These are phyloP conservation scores for Silene latifolia DNA, from an alignment of 148 eudicot genomes.

Conservation along the genomic window DNA sequence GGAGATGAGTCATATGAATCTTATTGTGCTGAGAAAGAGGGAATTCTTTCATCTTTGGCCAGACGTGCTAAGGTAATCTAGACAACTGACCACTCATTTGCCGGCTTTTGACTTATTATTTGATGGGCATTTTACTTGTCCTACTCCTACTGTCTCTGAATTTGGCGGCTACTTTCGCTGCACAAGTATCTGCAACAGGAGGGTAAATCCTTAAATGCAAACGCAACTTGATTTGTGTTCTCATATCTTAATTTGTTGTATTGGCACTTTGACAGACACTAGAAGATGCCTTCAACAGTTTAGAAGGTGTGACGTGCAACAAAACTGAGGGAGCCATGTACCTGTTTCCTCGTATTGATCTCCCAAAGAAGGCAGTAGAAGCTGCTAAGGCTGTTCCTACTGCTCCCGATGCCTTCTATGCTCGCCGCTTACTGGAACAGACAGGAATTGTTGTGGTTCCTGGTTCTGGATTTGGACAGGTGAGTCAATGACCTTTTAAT, in stretches of 20 bases:
- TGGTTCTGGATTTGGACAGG: conserved; percentile 96
- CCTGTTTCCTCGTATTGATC: conserved; percentile 70
- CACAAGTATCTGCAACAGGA: too few relatives aligned
- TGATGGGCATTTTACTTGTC: background rate
- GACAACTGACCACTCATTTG: background rate
- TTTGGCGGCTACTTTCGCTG: background rate
- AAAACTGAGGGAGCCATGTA: conserved; percentile 98
- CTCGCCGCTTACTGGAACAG: conserved; percentile 30
- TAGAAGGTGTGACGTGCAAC: conserved; percentile 93
- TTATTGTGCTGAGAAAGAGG: conserved; percentile 78
- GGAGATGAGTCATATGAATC: conserved; percentile 89
- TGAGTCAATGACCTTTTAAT: conserved; percentile 20
- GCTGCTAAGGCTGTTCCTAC: conserved; percentile 73
- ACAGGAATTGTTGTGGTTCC: conserved; percentile 90
- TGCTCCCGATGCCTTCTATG: conserved; percentile 77
- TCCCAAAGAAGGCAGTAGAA: conserved; percentile 70
- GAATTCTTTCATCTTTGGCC: conserved; percentile 80
- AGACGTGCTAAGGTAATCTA: conserved; percentile 83
- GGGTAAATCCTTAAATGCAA: too few relatives aligned
- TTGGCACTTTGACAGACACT: conserved; percentile 40
- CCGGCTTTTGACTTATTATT: background rate
- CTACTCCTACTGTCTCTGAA: too few relatives aligned
- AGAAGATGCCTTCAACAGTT: conserved; percentile 76
- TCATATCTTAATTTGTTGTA: background rate
- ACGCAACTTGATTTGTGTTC: background rate